A percentile compares a stretch with the other conserved stretches of the same genome.
phyloP scores from a whole-genome alignment of 495 filamentous ascomycete genomes.

The Astrothelium macrocarpum region DNA sequence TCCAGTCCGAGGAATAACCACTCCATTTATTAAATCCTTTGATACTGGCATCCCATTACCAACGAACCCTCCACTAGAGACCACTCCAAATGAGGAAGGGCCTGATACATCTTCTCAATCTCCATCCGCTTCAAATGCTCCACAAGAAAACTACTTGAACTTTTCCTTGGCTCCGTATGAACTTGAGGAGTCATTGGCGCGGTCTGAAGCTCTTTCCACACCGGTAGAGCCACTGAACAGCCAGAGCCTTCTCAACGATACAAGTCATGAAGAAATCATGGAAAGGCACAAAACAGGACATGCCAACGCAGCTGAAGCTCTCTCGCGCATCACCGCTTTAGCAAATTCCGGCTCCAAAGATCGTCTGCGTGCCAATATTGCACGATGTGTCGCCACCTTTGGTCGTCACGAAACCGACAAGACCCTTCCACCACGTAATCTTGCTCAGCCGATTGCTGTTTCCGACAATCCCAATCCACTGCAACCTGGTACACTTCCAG shows the following conservation, averaged over 20 bases:
- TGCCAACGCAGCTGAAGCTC: conserved; percentile 50
- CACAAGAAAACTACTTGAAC: conserved; percentile 49
- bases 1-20: conserved; percentile 65
- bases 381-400: conserved; percentile 76
- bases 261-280: conserved; percentile 25
- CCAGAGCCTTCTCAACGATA: conserved; percentile 39
- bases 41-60: conserved; percentile 42
- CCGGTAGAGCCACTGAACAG: conserved; percentile 37
- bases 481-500: conserved; percentile 13
- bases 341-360: conserved; percentile 67
- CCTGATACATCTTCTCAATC: conserved; percentile 14
- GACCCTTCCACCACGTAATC: conserved; percentile 31
- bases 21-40: conserved; percentile 77
- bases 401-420: conserved; percentile 85
- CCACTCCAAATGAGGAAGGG: conserved; percentile 20
- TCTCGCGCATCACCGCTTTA: conserved; percentile 66
- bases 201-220: conserved; percentile 52
- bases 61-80: neutral
- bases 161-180: conserved; percentile 59
- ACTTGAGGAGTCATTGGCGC: conserved; percentile 51
- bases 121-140: conserved; percentile 28
- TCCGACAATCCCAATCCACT: neutral
- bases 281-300: conserved; percentile 37
- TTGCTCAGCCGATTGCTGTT: neutral
- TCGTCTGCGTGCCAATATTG: conserved; percentile 64